Conservation (phyloP, 352 stramenopile genomes). For the Salisapilia sapeloensis region DNA sequence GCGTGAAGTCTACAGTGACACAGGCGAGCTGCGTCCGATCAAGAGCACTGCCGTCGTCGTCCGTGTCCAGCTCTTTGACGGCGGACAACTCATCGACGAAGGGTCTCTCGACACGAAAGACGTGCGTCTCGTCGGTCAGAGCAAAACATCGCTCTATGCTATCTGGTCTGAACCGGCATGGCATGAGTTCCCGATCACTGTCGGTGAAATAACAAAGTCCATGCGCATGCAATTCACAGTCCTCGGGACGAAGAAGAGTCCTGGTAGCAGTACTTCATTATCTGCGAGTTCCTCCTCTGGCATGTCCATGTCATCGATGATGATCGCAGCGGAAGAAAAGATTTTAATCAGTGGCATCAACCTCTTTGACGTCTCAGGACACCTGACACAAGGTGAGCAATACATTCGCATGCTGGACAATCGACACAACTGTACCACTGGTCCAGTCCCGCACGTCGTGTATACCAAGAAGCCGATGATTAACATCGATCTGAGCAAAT, state of each 20-base stretch:
- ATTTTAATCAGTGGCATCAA: constrained; percentile 74
- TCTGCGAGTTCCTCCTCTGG: too few species aligned
- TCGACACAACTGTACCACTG: constrained; percentile 41
- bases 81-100: constrained; percentile 48
- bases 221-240: constrained; percentile 67
- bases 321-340: constrained; percentile 29
- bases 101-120: constrained; percentile 49
- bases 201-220: constrained; percentile 45
- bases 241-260: constrained; percentile 49
- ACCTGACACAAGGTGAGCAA: constrained; percentile 35
- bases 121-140: constrained; percentile 50
- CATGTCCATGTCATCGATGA: constrained; percentile 5
- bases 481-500: constrained; percentile 49
- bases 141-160: constrained; percentile 47
- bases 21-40: constrained; percentile 39
- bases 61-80: constrained; percentile 62
- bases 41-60: constrained; percentile 51
- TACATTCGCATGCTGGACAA: constrained; percentile 78
- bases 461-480: constrained; percentile 49
- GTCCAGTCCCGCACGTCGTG: constrained; percentile 59
- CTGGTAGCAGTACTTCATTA: constrained; percentile 17
- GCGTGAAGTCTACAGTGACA: constrained; percentile 29
- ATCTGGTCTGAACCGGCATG: constrained; percentile 60
- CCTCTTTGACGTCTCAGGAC: constrained; percentile 62
- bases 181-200: constrained; percentile 64